Base-by-base conservation (phyloP, 2,329 filamentous ascomycete genomes). In the Stylonectria norvegica region DNA sequence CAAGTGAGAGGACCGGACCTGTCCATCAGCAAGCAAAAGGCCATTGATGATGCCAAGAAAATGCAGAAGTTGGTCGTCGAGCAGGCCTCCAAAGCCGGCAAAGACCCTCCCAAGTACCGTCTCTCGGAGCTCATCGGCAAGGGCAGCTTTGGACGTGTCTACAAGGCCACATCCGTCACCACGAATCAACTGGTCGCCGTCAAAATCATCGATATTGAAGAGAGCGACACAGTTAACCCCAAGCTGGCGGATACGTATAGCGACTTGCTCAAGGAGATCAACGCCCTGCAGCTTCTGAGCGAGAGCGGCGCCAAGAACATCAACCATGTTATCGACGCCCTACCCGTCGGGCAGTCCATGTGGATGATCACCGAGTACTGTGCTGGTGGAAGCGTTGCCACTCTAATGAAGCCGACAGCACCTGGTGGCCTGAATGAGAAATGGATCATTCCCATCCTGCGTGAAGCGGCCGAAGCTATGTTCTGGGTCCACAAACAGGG, bases 281-380 rank as follows among this genome's bases (percentile, higher is more conserved):
- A 73, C 47, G 76, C 87, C 17, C 69, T 94, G 35, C 81, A 86
- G 55, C 71, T 86, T 42, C 72, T 94, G 36, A 82, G 83, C 56
- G 83, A 87, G 50, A 85, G 76, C 50, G 83, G 81, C 34, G 86
- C 86, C 14, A 77, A 78, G 51, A 91, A 91, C 58, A 82, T 94
- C 66, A 93, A 91, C 60, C 77, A 83, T 53, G 84, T 91, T 36
- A 82, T 90, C 53, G 86, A 90, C 50, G 86, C 86, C 4, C 73
- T 90, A 15, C 81, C 85, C 7, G 80, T 91, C 25, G 85, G 85
- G 29, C 82, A 85, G 52, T 79, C 87, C 45, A 83, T 94, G 68
- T 94, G 88, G 88, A 87, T 93, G 70, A 80, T 93, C 40, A 90
- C 85, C 43, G 86, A 93, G 65, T 89, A 90, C 62, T 90, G 87